phyloP scores from a whole-genome alignment of 495 filamentous ascomycete species.

The Penicillium chermesinum region DNA sequence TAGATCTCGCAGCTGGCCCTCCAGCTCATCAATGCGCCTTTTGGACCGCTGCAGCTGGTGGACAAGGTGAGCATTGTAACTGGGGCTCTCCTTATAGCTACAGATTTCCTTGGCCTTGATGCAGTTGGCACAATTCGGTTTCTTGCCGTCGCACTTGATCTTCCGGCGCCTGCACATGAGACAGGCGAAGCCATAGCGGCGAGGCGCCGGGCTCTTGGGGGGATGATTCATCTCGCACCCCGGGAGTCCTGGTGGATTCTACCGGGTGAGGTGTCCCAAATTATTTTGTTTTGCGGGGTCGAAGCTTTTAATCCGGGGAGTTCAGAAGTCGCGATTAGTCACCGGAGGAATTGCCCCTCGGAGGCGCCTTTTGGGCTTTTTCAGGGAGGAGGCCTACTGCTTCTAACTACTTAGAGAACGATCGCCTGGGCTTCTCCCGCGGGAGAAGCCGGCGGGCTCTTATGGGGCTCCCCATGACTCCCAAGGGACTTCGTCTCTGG shows the following conservation, averaged over 20 bases:
- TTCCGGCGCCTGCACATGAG: slow-evolving; percentile 11
- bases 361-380: no score
- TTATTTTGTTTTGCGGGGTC: slow-evolving; percentile 3
- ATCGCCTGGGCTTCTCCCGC: no score
- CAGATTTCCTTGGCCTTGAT: slow-evolving; percentile 13
- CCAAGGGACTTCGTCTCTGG: no score
- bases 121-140: slow-evolving; percentile 12
- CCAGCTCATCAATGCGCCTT: slow-evolving; percentile 5
- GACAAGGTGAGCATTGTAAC: slow-evolving; percentile 6
- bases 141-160: slow-evolving; percentile 15
- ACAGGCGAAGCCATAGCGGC: slow-evolving; percentile 13
- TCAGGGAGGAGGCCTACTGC: no score
- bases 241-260: not conserved
- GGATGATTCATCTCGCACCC: not conserved
- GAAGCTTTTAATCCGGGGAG: slow-evolving; percentile 7
- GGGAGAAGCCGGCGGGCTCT: no score
- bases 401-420: no score
- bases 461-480: no score
- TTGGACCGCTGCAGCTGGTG: slow-evolving; percentile 6
- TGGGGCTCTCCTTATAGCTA: slow-evolving; percentile 10
- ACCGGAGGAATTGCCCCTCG: not conserved
- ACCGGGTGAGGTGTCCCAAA: not conserved
- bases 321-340: not conserved
- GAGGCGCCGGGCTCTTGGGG: not conserved
- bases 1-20: slow-evolving; percentile 5